Percentiles rank a stretch among this genome's conserved stretches.
Evolutionary conservation across 2,329 filamentous ascomycete genomes (phyloP).

Genomic region (Paraconiothyrium sp.): DNA sequence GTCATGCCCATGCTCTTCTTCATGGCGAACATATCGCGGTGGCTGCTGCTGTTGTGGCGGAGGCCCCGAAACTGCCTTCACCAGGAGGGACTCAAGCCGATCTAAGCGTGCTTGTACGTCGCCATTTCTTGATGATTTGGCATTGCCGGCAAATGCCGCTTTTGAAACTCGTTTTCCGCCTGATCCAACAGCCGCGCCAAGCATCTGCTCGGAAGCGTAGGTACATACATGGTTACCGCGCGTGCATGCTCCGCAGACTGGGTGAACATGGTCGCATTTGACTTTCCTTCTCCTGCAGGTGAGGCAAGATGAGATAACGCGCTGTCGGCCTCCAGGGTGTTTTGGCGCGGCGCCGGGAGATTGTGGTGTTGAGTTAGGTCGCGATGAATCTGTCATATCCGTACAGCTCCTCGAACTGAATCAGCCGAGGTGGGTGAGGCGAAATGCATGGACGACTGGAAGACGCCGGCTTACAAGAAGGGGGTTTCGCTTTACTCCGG

Average conservation of each 20-base stretch:
- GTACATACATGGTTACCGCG: slow-evolving; percentile 50
- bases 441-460: slow-evolving; percentile 4
- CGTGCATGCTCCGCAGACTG: slow-evolving; percentile 49
- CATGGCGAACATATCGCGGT: slow-evolving; percentile 27
- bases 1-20: slow-evolving; percentile 34
- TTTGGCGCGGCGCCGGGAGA: slow-evolving; percentile 37
- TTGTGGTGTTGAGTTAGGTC: slow-evolving; percentile 31
- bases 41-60: slow-evolving; percentile 16
- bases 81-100: slow-evolving; percentile 47
- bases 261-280: slow-evolving; percentile 51
- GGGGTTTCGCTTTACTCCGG: neutral
- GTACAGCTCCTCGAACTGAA: neutral
- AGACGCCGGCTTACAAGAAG: slow-evolving; percentile 3
- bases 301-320: slow-evolving; percentile 50
- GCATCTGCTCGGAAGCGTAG: slow-evolving; percentile 41
- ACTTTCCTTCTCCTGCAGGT: slow-evolving; percentile 52
- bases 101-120: slow-evolving; percentile 50
- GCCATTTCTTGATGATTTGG: slow-evolving; percentile 36
- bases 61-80: slow-evolving; percentile 43
- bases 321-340: slow-evolving; percentile 42
- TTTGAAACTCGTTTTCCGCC: slow-evolving; percentile 40
- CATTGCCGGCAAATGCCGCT: slow-evolving; percentile 22
- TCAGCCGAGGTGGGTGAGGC: slow-evolving; percentile 2
- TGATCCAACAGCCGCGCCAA: slow-evolving; percentile 19
- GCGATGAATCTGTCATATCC: slow-evolving; percentile 39